Base-by-base conservation (phyloP, 345 rosid species). In the Mangifera indica region DNA sequence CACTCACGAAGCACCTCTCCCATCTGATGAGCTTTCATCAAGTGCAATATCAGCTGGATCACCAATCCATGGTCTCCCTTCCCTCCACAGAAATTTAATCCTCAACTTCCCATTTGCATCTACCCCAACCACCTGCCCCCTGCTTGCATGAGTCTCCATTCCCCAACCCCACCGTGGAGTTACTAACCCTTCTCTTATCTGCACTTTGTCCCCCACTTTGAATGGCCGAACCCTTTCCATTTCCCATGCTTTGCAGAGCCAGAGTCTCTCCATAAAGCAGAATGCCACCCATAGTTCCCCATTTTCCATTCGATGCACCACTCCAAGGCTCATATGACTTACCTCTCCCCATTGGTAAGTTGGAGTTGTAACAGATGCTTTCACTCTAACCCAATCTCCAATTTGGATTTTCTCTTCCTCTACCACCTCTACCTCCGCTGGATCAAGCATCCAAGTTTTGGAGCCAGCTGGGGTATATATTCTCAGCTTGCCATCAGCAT, bases 131-230 rank as follows among this genome's bases (percentile, higher is more conserved):
- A 89, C 92, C 65, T 79, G 81, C 4, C 99, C 99, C 81, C 86
- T 91, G 81, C 99, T 95, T 29, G 93, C 86, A 72, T 87, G 89
- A 3, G 99, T 95, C 85, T 95, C 99, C 99, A 95, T 92, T 80
- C 99, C 98, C 99, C 98, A 95, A 18, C 91, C 99, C 99, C 97
- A 92, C 64, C 98, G 83, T 21, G 99, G 99, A 48, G 88, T 76
- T 52, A 83, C 88, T 77, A 95, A 74, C 60, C 91, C 91, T 52
- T 86, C 93, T 80, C 84, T 82, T 26, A 92, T 92, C 79, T 83
- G 85, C 69, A 92, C 97, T 75, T 77, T 83, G 81, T 95, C 98
- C 8, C 94, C 89, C 1, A 89, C 82, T 72, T 79, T 82, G 72
- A 91, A 92, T 14, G 91, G 87, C 67, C 96, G 87, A 62, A 92